Percentiles rank a stretch among this genome's conserved stretches.
Evolutionary conservation across 176 grass and related monocot species (phyloP).

Genomic region (Eragrostis curvula): DNA sequence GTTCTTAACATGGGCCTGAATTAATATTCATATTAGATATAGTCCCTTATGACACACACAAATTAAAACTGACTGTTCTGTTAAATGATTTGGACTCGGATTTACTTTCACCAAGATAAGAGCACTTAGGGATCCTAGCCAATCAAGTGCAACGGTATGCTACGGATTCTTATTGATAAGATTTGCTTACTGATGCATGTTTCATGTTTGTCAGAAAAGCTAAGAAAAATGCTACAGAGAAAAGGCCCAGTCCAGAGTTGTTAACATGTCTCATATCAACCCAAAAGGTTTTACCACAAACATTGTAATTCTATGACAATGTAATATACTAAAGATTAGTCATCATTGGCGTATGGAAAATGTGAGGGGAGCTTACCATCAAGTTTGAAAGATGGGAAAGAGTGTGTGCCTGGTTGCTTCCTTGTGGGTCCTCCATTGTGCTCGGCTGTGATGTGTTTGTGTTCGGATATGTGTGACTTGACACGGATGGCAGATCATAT

Average conservation of each 20-base stretch:
- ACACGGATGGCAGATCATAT: slow-evolving; percentile 80
- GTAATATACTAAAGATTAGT: background rate
- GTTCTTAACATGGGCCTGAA: background rate
- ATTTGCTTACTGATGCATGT: too few relatives aligned
- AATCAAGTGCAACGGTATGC: background rate
- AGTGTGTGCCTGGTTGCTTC: slow-evolving; percentile 76
- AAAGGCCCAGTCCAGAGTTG: background rate
- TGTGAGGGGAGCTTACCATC: slow-evolving; percentile 56
- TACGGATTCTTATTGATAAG: background rate
- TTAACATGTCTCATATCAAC: background rate
- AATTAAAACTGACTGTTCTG: background rate
- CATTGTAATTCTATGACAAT: background rate
- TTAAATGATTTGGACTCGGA: background rate
- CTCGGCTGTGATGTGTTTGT: slow-evolving; percentile 57
- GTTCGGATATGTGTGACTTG: slow-evolving; percentile 64
- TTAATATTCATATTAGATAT: background rate
- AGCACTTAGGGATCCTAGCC: background rate
- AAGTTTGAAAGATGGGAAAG: slow-evolving; percentile 83
- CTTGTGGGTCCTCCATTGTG: slow-evolving; percentile 66
- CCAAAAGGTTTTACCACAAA: background rate
- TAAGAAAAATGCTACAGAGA: background rate
- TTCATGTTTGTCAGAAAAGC: background rate
- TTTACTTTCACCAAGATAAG: slow-evolving; percentile 9
- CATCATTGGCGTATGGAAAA: background rate
- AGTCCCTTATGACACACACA: background rate